These are phyloP conservation scores for Grosmannia huntii DNA, from an alignment of 2,329 filamentous ascomycete genomes.

Conservation along the genomic window DNA sequence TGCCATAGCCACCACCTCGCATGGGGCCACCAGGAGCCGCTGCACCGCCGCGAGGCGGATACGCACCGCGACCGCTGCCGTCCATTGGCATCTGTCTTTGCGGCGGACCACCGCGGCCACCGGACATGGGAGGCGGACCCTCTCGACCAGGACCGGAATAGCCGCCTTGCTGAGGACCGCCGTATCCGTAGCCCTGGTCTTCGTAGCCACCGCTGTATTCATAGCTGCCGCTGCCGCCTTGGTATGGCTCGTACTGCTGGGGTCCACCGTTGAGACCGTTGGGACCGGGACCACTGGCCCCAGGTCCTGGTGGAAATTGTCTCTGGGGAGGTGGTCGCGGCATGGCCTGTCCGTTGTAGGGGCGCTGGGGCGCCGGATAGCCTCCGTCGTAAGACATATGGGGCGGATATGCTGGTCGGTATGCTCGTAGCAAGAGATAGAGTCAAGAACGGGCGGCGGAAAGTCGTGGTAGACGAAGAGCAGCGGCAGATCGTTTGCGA, in stretches of 20 bases:
- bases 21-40: constrained; percentile 18
- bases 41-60: constrained; percentile 24
- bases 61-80: constrained; percentile 23
- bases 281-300: constrained; percentile 15
- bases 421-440: background rate
- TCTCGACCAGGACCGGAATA: constrained; percentile 28
- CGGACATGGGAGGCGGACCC: constrained; percentile 28
- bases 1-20: constrained; percentile 19
- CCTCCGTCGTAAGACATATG: constrained; percentile 39
- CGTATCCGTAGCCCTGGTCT: constrained; percentile 32
- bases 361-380: constrained; percentile 31
- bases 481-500: background rate
- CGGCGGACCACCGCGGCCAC: constrained; percentile 31
- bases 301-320: constrained; percentile 20
- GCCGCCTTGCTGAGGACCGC: constrained; percentile 28
- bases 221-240: constrained; percentile 21
- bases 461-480: background rate
- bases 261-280: constrained; percentile 11
- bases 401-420: background rate
- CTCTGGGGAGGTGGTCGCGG: constrained; percentile 27
- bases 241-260: constrained; percentile 31
- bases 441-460: background rate
- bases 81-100: constrained; percentile 25
- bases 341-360: constrained; percentile 33
- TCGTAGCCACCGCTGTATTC: constrained; percentile 25